Base-by-base conservation (phyloP, 148 eudicot species). In the Persicaria tinctoria region DNA sequence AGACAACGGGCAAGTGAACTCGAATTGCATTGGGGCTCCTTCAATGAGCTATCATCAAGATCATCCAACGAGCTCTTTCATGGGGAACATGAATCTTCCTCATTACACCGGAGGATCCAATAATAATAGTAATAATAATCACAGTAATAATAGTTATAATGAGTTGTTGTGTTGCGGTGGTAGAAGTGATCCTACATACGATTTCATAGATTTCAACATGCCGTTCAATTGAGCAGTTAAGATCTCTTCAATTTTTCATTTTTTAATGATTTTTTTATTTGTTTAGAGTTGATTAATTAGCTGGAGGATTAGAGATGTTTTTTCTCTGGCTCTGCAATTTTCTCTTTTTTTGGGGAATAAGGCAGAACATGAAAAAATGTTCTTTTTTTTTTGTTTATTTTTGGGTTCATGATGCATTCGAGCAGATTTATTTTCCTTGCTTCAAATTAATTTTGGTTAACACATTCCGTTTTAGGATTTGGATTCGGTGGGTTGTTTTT, bases 131-230 rank as follows among this genome's bases (percentile, higher is more conserved):
- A 10, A 27, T 32, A 27, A 8, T 12, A 10, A 10, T 32, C 41
- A 32, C 41, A 32, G 41, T 64, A 64, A 64, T 14, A 38, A 66
- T 38, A 14, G 8, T 41, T 50, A 70, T 4, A 17, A 75, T 0
- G 74, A 74, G 27, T 59, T 70, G 38, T 18, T 53, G 17, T 63
- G 71, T 73, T 70, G 66, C 32, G 41, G 45, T 44, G 27, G 46
- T 63, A 63, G 47, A 13, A 66, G 3, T 41, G 74, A 63, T 32
- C 44, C 69, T 20, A 11, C 80, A 5, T 74, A 77, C 8, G 80
- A 83, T 77, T 63, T 77, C 60, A 79, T 79, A 62, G 79, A 83
- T 59, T 53, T 60, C 10, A 73, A 51, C 48, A 53, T 79, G 12
- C 72, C 73, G 6, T 78, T 44, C 47, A 70, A 73, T 17, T 70